Conservation (phyloP, 139 green algal genomes). For the Closterium sp. region DNA sequence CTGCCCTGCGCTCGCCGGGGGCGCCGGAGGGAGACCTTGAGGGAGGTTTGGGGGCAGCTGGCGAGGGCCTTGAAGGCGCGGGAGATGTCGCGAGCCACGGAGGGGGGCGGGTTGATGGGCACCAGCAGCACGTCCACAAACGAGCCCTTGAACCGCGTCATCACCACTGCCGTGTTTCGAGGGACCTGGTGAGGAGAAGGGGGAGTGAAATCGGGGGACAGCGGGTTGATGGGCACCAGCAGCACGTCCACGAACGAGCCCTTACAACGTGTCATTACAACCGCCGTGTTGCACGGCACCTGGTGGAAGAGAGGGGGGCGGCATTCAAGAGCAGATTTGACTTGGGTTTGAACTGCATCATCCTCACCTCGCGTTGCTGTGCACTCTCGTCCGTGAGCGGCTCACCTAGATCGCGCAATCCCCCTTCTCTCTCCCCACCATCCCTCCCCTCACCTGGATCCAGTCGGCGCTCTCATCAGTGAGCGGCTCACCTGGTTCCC, state of each 20-base stretch:
- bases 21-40: constrained; percentile 10
- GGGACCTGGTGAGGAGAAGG: background rate
- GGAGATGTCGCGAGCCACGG: constrained; percentile 22
- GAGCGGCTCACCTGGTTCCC: constrained; percentile 92
- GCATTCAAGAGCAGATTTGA: no score
- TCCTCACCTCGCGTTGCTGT: background rate
- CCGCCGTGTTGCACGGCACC: constrained; percentile 38
- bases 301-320: no score
- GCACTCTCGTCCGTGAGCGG: constrained; percentile 77
- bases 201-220: background rate
- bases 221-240: constrained; percentile 3
- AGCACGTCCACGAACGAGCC: constrained; percentile 29
- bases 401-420: background rate
- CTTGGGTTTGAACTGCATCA: no score
- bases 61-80: constrained; percentile 44
- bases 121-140: constrained; percentile 39
- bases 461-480: constrained; percentile 80
- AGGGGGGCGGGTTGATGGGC: constrained; percentile 19
- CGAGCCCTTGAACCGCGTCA: constrained; percentile 31
- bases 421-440: constrained; percentile 1
- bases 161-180: constrained; percentile 37
- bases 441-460: constrained; percentile 66
- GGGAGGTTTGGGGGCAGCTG: background rate
- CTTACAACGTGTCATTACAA: constrained; percentile 38
- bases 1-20: background rate